Conservation (phyloP, 106 monocot genomes). For the Amphibolis antarctica region DNA sequence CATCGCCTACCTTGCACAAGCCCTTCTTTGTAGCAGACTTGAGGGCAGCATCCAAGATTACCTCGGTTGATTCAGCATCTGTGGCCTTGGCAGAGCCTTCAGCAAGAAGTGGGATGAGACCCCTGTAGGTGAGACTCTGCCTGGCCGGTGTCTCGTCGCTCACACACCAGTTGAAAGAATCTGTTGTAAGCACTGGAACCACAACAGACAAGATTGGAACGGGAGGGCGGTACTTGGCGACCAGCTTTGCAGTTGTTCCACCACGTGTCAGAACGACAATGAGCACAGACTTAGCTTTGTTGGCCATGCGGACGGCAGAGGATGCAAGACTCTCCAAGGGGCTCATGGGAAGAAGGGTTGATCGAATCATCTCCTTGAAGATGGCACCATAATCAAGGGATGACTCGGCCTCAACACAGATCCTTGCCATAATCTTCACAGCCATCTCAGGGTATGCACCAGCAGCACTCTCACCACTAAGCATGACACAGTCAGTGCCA, state of each 20-base stretch:
- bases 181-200: constrained; percentile 25
- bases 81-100: constrained; percentile 35
- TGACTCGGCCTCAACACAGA: constrained; percentile 33
- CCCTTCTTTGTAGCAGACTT: constrained; percentile 10
- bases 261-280: constrained; percentile 32
- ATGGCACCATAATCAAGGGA: constrained; percentile 30
- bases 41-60: constrained; percentile 23
- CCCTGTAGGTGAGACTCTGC: constrained; percentile 32
- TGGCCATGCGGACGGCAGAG: constrained; percentile 23
- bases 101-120: constrained; percentile 27
- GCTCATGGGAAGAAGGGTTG: constrained; percentile 29
- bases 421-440: constrained; percentile 27
- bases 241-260: constrained; percentile 33
- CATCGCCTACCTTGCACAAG: constrained; percentile 28
- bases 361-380: constrained; percentile 27
- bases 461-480: constrained; percentile 33
- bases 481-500: constrained; percentile 36
- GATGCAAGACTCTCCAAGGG: constrained; percentile 35
- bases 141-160: constrained; percentile 34
- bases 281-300: constrained; percentile 25
- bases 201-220: constrained; percentile 32
- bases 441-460: constrained; percentile 37
- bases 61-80: constrained; percentile 26
- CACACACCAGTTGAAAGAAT: constrained; percentile 25
- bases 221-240: constrained; percentile 32